Conservation (phyloP, 2,329 filamentous ascomycete species). For the Pseudogymnoascus destructans region DNA sequence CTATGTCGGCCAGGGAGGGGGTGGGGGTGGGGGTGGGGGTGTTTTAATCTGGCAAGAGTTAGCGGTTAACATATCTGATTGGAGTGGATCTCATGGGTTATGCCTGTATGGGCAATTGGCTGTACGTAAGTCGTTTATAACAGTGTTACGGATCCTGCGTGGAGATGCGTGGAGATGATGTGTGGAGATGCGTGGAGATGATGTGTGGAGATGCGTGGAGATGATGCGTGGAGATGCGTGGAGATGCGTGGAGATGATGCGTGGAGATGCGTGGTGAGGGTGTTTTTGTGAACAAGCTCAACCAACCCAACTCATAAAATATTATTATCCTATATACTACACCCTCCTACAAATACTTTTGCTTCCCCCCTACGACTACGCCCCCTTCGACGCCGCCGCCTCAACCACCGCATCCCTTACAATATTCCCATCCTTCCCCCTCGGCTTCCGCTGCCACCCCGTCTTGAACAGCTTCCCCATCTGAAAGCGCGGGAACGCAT, state of each 20-base stretch:
- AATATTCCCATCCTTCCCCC: constrained; percentile 30
- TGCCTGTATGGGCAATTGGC: not conserved
- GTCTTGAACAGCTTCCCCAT: constrained; percentile 65
- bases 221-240: not conserved
- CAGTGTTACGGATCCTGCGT: not conserved
- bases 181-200: not conserved
- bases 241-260: too few species aligned
- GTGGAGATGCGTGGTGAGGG: not conserved
- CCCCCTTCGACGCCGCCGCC: constrained; percentile 59
- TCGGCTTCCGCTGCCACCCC: constrained; percentile 63
- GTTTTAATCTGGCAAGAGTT: not conserved
- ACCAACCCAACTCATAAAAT: constrained; percentile 35
- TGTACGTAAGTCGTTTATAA: not conserved
- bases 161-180: not conserved
- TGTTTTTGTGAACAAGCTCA: not conserved
- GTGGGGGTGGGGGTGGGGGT: not conserved
- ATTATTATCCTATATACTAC: constrained; percentile 30
- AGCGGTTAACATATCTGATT: not conserved
- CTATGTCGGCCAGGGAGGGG: not conserved
- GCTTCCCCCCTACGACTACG: constrained; percentile 61
- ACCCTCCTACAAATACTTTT: not conserved
- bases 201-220: not conserved
- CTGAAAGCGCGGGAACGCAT: constrained; percentile 78
- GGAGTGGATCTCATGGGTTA: not conserved
- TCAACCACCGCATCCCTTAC: constrained; percentile 54